Base-by-base conservation (phyloP, 345 rosid species). In the Bretschneidera sinensis region DNA sequence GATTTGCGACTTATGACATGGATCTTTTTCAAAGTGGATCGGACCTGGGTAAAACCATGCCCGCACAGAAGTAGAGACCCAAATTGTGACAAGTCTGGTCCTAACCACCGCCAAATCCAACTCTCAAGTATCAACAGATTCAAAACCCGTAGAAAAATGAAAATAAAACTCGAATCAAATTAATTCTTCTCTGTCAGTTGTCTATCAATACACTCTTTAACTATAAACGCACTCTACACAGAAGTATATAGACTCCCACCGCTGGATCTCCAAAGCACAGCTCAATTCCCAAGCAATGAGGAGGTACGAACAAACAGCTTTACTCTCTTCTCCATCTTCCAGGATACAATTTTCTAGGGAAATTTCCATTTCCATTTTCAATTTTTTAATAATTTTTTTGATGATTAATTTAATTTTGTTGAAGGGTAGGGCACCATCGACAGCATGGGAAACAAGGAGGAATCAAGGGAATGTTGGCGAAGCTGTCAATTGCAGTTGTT, bases 401-500 rank as follows among this genome's bases (percentile, higher is more conserved):
- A 11, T 14, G 9, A 39, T 39, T 39, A 5, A 7, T 39, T n/a
- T 5, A 1, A 39, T 48, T 21, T 15, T 18, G 23, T 71, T 51
- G 13, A 67, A 86, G 96, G 81, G 57, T 77, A 21, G 97, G 88
- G 61, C 79, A 83, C 74, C 83, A 84, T 62, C 76, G 92, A 72
- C 81, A 70, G 60, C 96, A 80, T 67, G 79, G 65, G 45, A 83
- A 85, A 85, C 85, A 79, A 54, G 94, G 76, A 43, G 86, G 80
- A 66, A 48, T 78, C 25, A 92, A 68, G 65, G 95, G 92, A 51
- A 68, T 77, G 72, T 23, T 84, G 22, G 80, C 68, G 45, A 87
- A 89, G 78, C 60, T 92, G 6, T 74, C 86, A 33, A 65, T 92
- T 61, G 89, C 83, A 6, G 87, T 76, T 49, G 48, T 84, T 10